Base-by-base conservation (phyloP, 2,329 filamentous ascomycete species). In the Paraconiothyrium sp. region DNA sequence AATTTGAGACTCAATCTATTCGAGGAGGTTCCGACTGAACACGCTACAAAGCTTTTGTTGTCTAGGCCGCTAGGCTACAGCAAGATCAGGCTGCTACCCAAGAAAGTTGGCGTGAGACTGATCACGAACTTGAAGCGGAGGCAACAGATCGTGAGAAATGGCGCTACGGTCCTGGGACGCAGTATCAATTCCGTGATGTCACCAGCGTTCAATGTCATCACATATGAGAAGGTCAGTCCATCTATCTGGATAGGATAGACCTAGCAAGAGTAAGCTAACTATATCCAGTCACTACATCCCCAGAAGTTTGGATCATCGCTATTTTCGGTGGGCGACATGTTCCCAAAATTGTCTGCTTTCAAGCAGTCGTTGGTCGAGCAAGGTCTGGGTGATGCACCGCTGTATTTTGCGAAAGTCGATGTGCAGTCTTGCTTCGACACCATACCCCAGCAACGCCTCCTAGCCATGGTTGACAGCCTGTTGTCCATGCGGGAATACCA, bases 401-500 rank as follows among this genome's bases (percentile, higher is more conserved):
- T 97, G 1, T 98, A 92, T 78, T 97, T 98, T 78, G 94, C 90
- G 62, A 99, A 99, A 76, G 84, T 97, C 13, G 95, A 99, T 73
- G 94, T 99, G 22, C 88, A 92, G 74, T 89, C 92, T 2, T 97
- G 94, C 69, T 99, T 97, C 75, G 95, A 99, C 77, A 97, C 92
- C 0, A 97, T 99, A 48, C 95, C 95, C 0, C 95, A 98, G 75
- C 79, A 85, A 30, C 87, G 88, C 0, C 82, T 98, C 20, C 73
- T 97, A 37, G 76, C 83, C 27, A 82, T 98, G 30, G 85, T 96
- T 65, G 80, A 84, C 46, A 74, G 77, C 66, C 60, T 89, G 73
- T 56, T 88, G 86, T 66, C 87, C 78, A 65, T 90, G 60, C 78
- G 84, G 3, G 80, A 82, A 24, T 99, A 99, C 73, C 84, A 85